Conservation (phyloP, 768 basidiomycete genomes). For the Collybiopsis confluens region DNA sequence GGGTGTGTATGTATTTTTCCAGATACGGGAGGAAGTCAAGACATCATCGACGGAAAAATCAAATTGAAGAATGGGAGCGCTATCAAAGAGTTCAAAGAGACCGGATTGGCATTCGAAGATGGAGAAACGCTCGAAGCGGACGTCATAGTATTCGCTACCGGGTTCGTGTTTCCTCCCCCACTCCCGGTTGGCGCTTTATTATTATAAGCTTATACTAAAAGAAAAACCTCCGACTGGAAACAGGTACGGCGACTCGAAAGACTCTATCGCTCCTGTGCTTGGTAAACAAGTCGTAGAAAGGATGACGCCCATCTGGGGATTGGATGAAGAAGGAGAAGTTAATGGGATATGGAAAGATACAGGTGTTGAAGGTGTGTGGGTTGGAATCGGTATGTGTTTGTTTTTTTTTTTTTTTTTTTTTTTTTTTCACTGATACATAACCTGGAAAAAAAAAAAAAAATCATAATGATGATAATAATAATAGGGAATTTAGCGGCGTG, state of each 20-base stretch:
- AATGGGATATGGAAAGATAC: constrained; percentile 45
- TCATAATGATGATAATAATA: neutral
- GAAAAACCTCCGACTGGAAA: too few species aligned
- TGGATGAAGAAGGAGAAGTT: constrained; percentile 63
- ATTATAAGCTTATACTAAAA: constrained; percentile 18
- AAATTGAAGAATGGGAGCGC: constrained; percentile 61
- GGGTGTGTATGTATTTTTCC: neutral
- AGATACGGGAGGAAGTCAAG: constrained; percentile 58
- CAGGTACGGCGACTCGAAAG: constrained; percentile 35
- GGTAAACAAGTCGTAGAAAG: constrained; percentile 40
- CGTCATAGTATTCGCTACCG: constrained; percentile 57
- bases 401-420: neutral
- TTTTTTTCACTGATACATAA: neutral
- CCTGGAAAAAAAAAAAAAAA: too few species aligned
- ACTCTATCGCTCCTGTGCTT: constrained; percentile 25
- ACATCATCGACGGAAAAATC: constrained; percentile 65
- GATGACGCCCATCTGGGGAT: constrained; percentile 58
- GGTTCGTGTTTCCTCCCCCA: constrained; percentile 26
- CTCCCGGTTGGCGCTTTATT: neutral
- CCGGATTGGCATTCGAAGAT: constrained; percentile 45
- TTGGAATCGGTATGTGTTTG: constrained; percentile 44
- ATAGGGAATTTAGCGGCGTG: constrained; percentile 52
- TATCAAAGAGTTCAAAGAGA: constrained; percentile 40
- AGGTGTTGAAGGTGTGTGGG: constrained; percentile 53
- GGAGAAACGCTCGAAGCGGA: constrained; percentile 45